These are phyloP conservation scores for Phalaenopsis equestris DNA, from an alignment of 106 monocot species.

Conservation along the genomic window DNA sequence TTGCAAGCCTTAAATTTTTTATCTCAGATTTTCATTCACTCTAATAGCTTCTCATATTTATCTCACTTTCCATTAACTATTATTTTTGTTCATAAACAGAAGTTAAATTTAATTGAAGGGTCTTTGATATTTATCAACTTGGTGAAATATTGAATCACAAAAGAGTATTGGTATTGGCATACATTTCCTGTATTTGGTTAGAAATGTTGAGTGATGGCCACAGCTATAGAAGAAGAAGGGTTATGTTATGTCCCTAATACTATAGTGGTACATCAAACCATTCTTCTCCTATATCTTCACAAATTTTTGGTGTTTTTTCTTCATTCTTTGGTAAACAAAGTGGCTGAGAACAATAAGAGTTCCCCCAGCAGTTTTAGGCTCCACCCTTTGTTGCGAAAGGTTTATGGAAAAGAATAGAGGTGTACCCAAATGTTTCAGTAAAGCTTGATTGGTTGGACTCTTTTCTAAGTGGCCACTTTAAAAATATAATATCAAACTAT, in stretches of 20 bases:
- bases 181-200: conserved; percentile 93
- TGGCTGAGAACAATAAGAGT: conserved; percentile 87
- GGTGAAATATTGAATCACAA: background rate
- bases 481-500: no score
- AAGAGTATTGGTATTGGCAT: background rate
- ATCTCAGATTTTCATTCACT: no score
- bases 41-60: no score
- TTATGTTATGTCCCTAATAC: conserved; percentile 67
- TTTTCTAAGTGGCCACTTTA: no score
- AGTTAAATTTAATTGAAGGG: no score
- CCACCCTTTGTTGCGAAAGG: conserved; percentile 8
- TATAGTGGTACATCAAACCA: conserved; percentile 59
- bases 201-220: conserved; percentile 89
- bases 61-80: no score
- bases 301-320: conserved; percentile 60
- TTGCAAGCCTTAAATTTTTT: no score
- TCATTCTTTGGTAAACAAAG: conserved; percentile 59
- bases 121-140: no score
- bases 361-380: conserved; percentile 75
- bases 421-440: no score
- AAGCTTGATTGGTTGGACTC: no score
- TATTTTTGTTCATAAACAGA: no score
- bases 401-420: no score
- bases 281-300: conserved; percentile 57
- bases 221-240: conserved; percentile 79